A percentile compares a stretch with the other conserved stretches of the same genome.
Evolutionary conservation across 768 basidiomycete species (phyloP).

Genomic region (Kwoniella botswanensis): DNA sequence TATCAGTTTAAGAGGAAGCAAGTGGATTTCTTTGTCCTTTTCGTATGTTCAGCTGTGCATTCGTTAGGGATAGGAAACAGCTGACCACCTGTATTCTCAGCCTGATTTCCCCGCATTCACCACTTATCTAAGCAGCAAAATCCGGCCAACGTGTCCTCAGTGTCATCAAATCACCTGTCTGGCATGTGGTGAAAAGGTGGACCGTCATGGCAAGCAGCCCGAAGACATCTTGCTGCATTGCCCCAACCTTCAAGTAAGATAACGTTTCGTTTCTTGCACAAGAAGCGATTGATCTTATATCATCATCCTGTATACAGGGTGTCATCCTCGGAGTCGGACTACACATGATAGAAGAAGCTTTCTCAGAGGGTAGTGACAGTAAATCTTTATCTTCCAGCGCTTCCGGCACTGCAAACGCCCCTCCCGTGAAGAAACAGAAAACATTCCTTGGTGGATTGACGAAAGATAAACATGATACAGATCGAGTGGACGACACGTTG

Average conservation of each 20-base stretch:
- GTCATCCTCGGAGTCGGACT: slow-evolving; percentile 89
- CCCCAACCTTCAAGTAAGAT: slow-evolving; percentile 66
- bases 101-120: slow-evolving; percentile 74
- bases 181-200: slow-evolving; percentile 72
- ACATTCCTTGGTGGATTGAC: slow-evolving; percentile 32
- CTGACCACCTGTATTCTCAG: slow-evolving; percentile 60
- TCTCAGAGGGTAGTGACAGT: slow-evolving; percentile 53
- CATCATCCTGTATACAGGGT: slow-evolving; percentile 64
- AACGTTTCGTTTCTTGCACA: not conserved
- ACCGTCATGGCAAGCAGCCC: slow-evolving; percentile 55
- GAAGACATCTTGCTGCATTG: slow-evolving; percentile 80
- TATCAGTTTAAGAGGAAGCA: slow-evolving; percentile 67
- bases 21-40: slow-evolving; percentile 80
- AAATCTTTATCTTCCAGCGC: not conserved
- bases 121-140: slow-evolving; percentile 66
- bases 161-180: slow-evolving; percentile 67
- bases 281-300: not conserved
- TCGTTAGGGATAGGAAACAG: not conserved
- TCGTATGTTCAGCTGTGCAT: slow-evolving; percentile 65
- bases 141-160: slow-evolving; percentile 68
- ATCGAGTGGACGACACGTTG: not conserved
- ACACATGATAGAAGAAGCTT: slow-evolving; percentile 78
- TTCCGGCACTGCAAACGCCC: not conserved
- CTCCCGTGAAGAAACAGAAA: slow-evolving; percentile 35
- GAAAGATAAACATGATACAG: not conserved